A percentile compares a stretch with the other conserved stretches of the same genome.
These are phyloP conservation scores for Naganishia randhawae DNA, from an alignment of 768 basidiomycete species.

Conservation along the genomic window DNA sequence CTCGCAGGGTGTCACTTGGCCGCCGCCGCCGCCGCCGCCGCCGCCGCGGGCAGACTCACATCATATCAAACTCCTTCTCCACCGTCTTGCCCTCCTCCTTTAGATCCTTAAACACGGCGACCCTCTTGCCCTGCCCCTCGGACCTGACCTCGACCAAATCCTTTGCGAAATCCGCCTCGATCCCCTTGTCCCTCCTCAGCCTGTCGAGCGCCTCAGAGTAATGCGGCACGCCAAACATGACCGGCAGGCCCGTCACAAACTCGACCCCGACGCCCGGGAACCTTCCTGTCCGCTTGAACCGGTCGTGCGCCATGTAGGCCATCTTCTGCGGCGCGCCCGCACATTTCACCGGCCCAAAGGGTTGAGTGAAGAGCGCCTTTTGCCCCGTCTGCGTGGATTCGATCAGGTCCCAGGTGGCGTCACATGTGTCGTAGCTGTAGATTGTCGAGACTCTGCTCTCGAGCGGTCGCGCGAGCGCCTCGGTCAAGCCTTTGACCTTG, in stretches of 20 bases:
- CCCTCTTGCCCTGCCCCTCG: conserved; percentile 56
- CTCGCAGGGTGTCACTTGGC: no score
- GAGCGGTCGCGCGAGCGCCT: conserved; percentile 68
- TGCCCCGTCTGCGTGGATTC: conserved; percentile 65
- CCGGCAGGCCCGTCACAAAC: conserved; percentile 82
- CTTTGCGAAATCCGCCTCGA: conserved; percentile 76
- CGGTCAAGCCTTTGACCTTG: conserved; percentile 66
- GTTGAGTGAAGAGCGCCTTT: conserved; percentile 90
- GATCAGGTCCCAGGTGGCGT: conserved; percentile 82
- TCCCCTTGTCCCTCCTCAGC: conserved; percentile 70
- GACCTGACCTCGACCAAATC: conserved; percentile 74
- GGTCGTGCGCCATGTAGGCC: conserved; percentile 50
- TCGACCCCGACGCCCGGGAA: conserved; percentile 62
- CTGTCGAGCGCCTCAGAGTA: conserved; percentile 82
- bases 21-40: not conserved
- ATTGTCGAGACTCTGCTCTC: conserved; percentile 81
- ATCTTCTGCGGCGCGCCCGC: conserved; percentile 55
- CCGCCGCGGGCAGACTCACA: conserved; percentile 52
- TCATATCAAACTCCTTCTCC: conserved; percentile 70
- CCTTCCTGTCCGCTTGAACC: conserved; percentile 66
- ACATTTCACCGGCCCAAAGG: conserved; percentile 87
- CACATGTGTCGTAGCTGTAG: conserved; percentile 83
- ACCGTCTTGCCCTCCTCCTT: conserved; percentile 62
- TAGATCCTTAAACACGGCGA: conserved; percentile 76
- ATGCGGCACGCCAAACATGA: conserved; percentile 96